Percentiles rank a stretch among this genome's conserved stretches.
Evolutionary conservation across 805 yeast genomes (phyloP).

Genomic region (Sporopachydermia quercuum): DNA sequence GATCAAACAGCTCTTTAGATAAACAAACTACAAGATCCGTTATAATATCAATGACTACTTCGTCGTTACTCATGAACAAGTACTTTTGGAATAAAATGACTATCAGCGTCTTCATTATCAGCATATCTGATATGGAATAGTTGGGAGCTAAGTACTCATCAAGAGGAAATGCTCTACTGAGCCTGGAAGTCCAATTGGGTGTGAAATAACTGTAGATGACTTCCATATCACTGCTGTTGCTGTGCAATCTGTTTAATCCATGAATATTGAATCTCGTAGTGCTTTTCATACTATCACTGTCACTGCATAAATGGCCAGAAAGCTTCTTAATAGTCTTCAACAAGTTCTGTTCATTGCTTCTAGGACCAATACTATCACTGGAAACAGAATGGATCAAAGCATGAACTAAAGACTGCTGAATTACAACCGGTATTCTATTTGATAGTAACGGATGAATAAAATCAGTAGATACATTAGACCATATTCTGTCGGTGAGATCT

Average conservation of each 20-base stretch:
- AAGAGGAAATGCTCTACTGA: not conserved
- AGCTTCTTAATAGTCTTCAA: not conserved
- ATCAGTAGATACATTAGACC: not conserved
- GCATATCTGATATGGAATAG: not conserved
- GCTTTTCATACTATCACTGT: not conserved
- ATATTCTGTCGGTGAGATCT: not conserved
- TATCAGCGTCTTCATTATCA: not conserved
- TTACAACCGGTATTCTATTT: not conserved
- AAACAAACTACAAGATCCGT: not conserved
- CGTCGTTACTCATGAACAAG: not conserved
- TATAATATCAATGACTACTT: not conserved
- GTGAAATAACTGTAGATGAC: not conserved
- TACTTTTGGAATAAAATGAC: not conserved
- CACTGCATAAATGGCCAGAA: not conserved
- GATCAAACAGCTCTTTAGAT: not conserved
- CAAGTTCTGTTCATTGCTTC: not conserved
- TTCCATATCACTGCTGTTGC: constrained; percentile 30
- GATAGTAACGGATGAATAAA: not conserved
- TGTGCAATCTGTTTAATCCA: constrained; percentile 40
- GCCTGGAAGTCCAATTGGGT: not conserved
- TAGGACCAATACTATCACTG: constrained; percentile 1
- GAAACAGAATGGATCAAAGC: not conserved
- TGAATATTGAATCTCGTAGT: constrained; percentile 22
- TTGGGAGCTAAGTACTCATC: not conserved
- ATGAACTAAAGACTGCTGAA: not conserved